Evolutionary conservation across 768 basidiomycete genomes (phyloP).

Genomic region (Tulasnella sp.): DNA sequence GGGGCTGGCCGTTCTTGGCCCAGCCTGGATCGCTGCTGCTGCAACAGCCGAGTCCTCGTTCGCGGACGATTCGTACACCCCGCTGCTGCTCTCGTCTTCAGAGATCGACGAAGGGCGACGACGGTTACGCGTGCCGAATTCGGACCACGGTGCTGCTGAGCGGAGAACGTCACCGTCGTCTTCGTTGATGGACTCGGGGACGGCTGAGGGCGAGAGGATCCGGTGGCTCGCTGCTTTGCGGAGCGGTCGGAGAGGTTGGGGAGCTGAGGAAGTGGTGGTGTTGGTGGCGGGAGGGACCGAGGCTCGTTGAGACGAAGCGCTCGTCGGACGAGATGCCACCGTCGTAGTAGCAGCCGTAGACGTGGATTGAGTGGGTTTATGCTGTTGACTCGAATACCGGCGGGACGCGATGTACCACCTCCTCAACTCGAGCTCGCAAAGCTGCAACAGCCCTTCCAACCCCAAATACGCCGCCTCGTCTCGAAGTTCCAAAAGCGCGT

Average conservation of each 20-base stretch:
- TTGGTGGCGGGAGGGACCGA: not conserved
- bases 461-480: conserved; percentile 75
- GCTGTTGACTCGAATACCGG: not conserved
- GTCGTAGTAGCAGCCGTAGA: not conserved
- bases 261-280: not conserved
- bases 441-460: conserved; percentile 51
- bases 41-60: not conserved
- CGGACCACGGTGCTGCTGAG: not conserved
- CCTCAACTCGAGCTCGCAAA: conserved; percentile 59
- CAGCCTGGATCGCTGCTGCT: not conserved
- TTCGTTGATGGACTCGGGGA: not conserved
- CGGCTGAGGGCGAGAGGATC: not conserved
- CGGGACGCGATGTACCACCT: not conserved
- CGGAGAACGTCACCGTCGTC: not conserved
- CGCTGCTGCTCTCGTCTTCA: not conserved
- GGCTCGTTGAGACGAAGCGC: not conserved
- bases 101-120: not conserved
- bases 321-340: not conserved
- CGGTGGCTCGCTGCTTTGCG: not conserved
- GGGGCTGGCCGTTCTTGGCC: not conserved
- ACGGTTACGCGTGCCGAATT: not conserved
- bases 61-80: not conserved
- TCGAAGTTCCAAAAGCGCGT: conserved; percentile 62
- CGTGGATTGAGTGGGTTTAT: not conserved
- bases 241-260: not conserved